Conservation (phyloP, 2,329 filamentous ascomycete species). For the Aspergillus spinulosporus region DNA sequence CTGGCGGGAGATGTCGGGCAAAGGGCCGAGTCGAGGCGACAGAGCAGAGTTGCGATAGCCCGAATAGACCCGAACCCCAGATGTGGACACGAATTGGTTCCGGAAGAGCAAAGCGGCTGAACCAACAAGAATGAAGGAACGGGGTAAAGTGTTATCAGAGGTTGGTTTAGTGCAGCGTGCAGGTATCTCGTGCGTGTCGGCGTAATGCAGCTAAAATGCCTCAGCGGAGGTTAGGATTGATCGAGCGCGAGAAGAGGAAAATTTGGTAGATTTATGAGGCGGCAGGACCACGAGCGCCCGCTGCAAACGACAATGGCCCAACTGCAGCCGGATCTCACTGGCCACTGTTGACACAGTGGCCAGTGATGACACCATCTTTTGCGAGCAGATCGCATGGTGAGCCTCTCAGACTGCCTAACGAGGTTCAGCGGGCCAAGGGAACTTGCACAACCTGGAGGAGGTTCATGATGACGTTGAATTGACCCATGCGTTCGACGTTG, state of each 20-base stretch:
- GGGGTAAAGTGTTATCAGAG: constrained; percentile 17
- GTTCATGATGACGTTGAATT: constrained; percentile 23
- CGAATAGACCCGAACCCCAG: constrained; percentile 37
- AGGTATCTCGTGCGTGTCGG: constrained; percentile 8
- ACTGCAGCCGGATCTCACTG: constrained; percentile 6
- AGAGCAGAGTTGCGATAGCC: constrained; percentile 29
- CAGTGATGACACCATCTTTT: not conserved
- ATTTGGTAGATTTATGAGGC: constrained; percentile 8
- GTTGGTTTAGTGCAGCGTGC: not conserved
- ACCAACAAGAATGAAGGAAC: constrained; percentile 24
- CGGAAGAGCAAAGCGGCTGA: constrained; percentile 23
- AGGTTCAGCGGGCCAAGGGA: constrained; percentile 18
- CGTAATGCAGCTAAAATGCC: constrained; percentile 20
- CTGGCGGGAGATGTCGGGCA: constrained; percentile 41
- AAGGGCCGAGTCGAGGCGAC: constrained; percentile 25
- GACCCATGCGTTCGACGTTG: constrained; percentile 12
- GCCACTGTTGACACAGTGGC: not conserved
- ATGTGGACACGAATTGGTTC: constrained; percentile 30
- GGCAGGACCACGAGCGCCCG: constrained; percentile 4
- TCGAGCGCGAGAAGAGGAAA: constrained; percentile 1
- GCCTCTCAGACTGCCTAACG: not conserved
- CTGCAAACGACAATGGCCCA: constrained; percentile 14
- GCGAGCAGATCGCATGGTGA: not conserved
- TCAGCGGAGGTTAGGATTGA: constrained; percentile 12
- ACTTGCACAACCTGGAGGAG: constrained; percentile 3